These are phyloP conservation scores for Clavariopsis aquatica DNA, from an alignment of 495 filamentous ascomycete species.

Conservation along the genomic window DNA sequence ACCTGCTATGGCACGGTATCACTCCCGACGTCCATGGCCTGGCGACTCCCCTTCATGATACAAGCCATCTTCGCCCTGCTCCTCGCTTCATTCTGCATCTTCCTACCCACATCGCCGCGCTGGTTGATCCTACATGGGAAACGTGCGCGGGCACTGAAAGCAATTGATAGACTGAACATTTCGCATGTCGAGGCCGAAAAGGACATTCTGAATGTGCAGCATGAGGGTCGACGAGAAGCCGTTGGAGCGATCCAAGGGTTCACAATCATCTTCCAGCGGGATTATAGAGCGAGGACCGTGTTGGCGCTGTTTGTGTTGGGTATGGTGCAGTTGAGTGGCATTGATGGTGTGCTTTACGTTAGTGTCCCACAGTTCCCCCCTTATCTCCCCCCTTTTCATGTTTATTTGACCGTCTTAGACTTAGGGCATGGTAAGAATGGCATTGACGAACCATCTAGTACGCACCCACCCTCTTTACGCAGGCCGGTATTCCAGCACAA, in stretches of 20 bases:
- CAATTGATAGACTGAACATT: constrained; percentile 31
- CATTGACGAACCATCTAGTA: constrained; percentile 36
- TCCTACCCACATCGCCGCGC: constrained; percentile 52
- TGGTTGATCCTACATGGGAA: constrained; percentile 52
- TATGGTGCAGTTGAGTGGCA: constrained; percentile 54
- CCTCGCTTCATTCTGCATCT: constrained; percentile 21
- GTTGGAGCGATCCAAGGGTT: constrained; percentile 33
- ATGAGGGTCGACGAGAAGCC: neutral
- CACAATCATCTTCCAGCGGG: constrained; percentile 28
- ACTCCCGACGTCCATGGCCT: constrained; percentile 34
- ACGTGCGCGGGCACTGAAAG: constrained; percentile 44
- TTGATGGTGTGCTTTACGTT: constrained; percentile 54
- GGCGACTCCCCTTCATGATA: constrained; percentile 38
- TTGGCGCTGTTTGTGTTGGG: constrained; percentile 54
- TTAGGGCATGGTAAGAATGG: neutral
- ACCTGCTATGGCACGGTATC: constrained; percentile 36
- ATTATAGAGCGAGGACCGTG: constrained; percentile 44
- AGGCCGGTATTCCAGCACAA: constrained; percentile 54
- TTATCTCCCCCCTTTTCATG: neutral
- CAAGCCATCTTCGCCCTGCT: constrained; percentile 11
- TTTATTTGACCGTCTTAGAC: neutral
- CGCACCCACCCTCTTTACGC: constrained; percentile 55
- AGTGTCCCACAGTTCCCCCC: neutral
- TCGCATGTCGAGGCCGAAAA: constrained; percentile 43
- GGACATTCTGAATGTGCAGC: constrained; percentile 25